Evolutionary conservation across 768 basidiomycete genomes (phyloP), one percentile per base, ranked within the genome.

Genomic region (Collybia mongolica): DNA sequence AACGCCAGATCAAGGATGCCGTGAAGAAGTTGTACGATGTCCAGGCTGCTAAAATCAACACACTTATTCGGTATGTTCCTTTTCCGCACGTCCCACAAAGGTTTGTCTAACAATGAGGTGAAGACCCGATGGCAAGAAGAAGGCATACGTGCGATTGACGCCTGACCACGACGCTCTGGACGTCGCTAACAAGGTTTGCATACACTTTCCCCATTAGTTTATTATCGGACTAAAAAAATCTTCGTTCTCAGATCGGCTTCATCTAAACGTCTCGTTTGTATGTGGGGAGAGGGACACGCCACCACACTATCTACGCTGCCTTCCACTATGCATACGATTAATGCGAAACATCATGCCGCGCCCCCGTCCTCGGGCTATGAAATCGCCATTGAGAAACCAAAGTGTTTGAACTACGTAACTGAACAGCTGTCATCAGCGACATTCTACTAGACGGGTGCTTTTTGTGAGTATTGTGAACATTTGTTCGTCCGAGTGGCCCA

Each of bases 21-120:
- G 94, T 99, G 62, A 98, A 98, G 85, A 97, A 97, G 83, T 72
- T 99, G 62, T 98, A 98, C 72, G 95, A 97, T 65, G 95, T 98
- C 46, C 84, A 95, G 73, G 90, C 93, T 8, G 87, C 88, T 38
- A 97, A 96, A 76, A 81, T 98, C 68, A 99, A 98, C 84, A 99
- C 97, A 44, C 84, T 99, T 67, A 98, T 98, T 70, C 88, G 95
- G 92, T 95, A 50, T 57, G 84, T 69, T 1, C 9, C n/a, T 35
- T 5, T 12, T 14, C 17, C 18, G 7, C 39, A 32, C 3, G 18
- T 44, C 46, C 22, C 3, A 23, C 18, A 20, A 49, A 47, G 37
- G 11, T 39, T 42, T 20, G 50, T 44, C 40, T 32, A 35, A 48
- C 17, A 15, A 15, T 17, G 45, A 23, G 37, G 19, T 20, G 5